Conservation (phyloP, 2,329 filamentous ascomycete species). For the Fusarium sp. region DNA sequence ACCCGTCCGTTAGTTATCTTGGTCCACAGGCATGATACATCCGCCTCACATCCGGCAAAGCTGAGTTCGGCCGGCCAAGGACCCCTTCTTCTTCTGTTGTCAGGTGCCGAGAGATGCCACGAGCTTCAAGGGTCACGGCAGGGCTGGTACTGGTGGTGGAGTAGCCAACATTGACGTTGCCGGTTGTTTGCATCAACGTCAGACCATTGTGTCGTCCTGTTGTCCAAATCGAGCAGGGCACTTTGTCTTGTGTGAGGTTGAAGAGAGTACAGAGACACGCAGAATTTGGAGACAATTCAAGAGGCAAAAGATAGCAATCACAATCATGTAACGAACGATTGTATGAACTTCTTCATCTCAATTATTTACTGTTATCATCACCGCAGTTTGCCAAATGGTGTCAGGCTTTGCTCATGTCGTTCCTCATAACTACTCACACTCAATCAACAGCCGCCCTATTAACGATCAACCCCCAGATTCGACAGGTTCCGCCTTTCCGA, state of each 20-base stretch:
- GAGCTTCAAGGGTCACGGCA: slow-evolving; percentile 33
- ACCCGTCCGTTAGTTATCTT: slow-evolving; percentile 30
- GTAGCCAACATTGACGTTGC: slow-evolving; percentile 30
- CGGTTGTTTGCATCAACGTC: slow-evolving; percentile 41
- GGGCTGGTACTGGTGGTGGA: slow-evolving; percentile 39
- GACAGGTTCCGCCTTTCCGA: slow-evolving; percentile 16
- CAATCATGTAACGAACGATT: slow-evolving; percentile 6
- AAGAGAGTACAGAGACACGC: neutral
- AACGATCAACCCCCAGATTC: slow-evolving; percentile 17
- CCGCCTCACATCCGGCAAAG: slow-evolving; percentile 38
- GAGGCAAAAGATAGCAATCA: neutral
- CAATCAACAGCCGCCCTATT: slow-evolving; percentile 20
- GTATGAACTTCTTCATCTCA: slow-evolving; percentile 2
- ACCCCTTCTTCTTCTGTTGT: slow-evolving; percentile 29
- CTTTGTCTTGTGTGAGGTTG: neutral
- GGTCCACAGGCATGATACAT: slow-evolving; percentile 22
- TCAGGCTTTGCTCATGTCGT: slow-evolving; percentile 23
- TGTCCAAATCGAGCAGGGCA: slow-evolving; percentile 2
- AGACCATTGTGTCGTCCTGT: slow-evolving; percentile 39
- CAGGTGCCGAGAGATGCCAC: slow-evolving; percentile 39
- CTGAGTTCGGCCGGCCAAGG: slow-evolving; percentile 36
- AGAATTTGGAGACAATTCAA: neutral
- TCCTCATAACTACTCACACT: slow-evolving; percentile 5
- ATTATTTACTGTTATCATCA: slow-evolving; percentile 3
- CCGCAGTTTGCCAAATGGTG: slow-evolving; percentile 14